phyloP scores from a whole-genome alignment of 371 early-diverging fungal species.

The Syncephalastrum racemosum region DNA sequence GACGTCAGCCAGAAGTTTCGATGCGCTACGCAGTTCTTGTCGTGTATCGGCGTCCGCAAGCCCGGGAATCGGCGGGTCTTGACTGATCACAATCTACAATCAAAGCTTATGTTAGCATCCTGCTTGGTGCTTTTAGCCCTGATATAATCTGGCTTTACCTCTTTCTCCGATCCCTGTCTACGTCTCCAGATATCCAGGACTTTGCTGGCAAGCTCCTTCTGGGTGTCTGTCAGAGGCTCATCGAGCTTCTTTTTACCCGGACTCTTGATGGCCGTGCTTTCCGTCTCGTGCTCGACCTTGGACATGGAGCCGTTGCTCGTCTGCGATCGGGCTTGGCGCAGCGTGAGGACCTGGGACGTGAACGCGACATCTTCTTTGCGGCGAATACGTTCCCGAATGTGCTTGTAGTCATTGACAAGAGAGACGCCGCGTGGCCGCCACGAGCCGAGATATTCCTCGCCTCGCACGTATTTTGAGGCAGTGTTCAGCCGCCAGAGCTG shows the following conservation, averaged over 20 bases:
- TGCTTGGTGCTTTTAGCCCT: neutral
- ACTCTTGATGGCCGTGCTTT: constrained; percentile 4
- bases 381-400: constrained; percentile 38
- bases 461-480: constrained; percentile 79
- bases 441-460: constrained; percentile 75
- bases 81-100: constrained; percentile 49
- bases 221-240: constrained; percentile 3
- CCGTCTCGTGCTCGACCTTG: constrained; percentile 5
- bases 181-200: constrained; percentile 51
- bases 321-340: constrained; percentile 15
- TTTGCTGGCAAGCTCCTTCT: constrained; percentile 33
- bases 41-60: constrained; percentile 23
- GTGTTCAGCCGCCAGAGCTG: constrained; percentile 77
- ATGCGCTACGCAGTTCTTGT: constrained; percentile 23
- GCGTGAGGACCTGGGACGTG: constrained; percentile 16
- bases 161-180: constrained; percentile 39
- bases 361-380: constrained; percentile 22
- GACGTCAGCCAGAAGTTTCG: constrained; percentile 60
- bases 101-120: neutral
- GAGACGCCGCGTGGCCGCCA: constrained; percentile 81
- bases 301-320: constrained; percentile 18
- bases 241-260: neutral
- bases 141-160: constrained; percentile 39
- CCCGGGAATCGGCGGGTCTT: constrained; percentile 42
- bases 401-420: constrained; percentile 61